Percentiles rank a stretch among this genome's conserved stretches.
These are phyloP conservation scores for Talaromyces sp. DNA, from an alignment of 2,329 filamentous ascomycete genomes.

Conservation along the genomic window DNA sequence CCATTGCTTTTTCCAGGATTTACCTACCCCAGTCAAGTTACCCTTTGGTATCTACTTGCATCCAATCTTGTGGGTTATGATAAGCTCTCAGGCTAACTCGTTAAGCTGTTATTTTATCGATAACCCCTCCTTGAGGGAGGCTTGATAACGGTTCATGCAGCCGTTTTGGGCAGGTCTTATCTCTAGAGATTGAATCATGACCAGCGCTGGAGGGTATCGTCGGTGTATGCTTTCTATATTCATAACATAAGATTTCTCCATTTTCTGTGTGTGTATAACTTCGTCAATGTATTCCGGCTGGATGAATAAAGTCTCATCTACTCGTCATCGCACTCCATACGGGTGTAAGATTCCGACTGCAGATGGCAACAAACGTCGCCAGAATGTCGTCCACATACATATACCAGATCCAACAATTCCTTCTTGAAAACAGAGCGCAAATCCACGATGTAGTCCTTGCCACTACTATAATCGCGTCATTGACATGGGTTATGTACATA, in stretches of 20 bases:
- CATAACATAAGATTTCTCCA: too few relatives aligned
- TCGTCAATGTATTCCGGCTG: not conserved
- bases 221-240: not conserved
- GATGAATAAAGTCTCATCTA: not conserved
- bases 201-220: not conserved
- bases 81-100: not conserved
- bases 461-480: not conserved
- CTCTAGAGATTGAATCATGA: not conserved
- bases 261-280: not conserved
- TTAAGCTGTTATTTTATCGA: not conserved
- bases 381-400: not conserved
- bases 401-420: not conserved
- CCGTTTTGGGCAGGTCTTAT: constrained; percentile 13
- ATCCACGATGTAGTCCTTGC: not conserved
- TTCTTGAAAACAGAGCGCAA: not conserved
- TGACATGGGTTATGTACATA: constrained; percentile 29
- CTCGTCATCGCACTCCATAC: not conserved
- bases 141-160: constrained; percentile 10
- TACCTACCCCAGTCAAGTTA: constrained; percentile 1
- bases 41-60: not conserved
- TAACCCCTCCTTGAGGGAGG: constrained; percentile 7
- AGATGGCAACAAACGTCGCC: not conserved
- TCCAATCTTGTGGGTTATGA: not conserved
- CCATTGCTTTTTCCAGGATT: not conserved
- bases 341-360: not conserved